Conservation (phyloP, 768 basidiomycete genomes). For the Lactarius deliciosus region DNA sequence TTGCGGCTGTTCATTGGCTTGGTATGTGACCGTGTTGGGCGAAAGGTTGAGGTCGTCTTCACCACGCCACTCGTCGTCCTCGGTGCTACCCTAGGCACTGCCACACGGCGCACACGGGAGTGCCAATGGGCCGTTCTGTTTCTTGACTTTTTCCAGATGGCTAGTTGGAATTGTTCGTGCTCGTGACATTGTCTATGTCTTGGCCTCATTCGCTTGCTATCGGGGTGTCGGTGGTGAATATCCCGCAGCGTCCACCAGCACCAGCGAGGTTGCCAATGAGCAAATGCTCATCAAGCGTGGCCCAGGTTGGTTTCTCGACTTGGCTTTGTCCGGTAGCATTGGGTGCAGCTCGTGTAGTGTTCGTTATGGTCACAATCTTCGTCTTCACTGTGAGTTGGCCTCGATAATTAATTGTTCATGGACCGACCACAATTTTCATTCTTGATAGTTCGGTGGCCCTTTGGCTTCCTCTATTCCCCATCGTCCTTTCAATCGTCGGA, state of each 20-base stretch:
- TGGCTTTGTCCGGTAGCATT: neutral
- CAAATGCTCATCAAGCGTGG: conserved; percentile 58
- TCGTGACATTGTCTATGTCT: neutral
- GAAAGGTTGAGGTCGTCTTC: conserved; percentile 66
- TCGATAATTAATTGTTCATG: neutral
- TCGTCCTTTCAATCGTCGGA: conserved; percentile 66
- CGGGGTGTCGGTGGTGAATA: conserved; percentile 79
- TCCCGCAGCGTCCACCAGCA: conserved; percentile 66
- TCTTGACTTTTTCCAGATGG: conserved; percentile 67
- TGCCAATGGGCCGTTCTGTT: conserved; percentile 66
- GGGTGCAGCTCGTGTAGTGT: conserved; percentile 41
- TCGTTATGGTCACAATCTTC: conserved; percentile 75
- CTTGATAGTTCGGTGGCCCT: conserved; percentile 58
- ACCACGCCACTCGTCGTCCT: conserved; percentile 69
- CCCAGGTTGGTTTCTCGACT: conserved; percentile 43
- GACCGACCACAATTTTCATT: neutral
- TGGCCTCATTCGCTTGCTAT: conserved; percentile 3
- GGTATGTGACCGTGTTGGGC: conserved; percentile 65
- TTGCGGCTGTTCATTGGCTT: conserved; percentile 66
- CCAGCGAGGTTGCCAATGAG: conserved; percentile 73
- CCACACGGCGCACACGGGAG: conserved; percentile 57
- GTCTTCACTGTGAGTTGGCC: conserved; percentile 51
- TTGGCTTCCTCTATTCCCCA: conserved; percentile 63
- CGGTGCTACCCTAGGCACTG: conserved; percentile 66
- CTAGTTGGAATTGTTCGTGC: conserved; percentile 59